Evolutionary conservation across 2,329 filamentous ascomycete species (phyloP), one percentile per base, ranked within the genome.

Genomic region (Basipetospora chlamydospora): DNA sequence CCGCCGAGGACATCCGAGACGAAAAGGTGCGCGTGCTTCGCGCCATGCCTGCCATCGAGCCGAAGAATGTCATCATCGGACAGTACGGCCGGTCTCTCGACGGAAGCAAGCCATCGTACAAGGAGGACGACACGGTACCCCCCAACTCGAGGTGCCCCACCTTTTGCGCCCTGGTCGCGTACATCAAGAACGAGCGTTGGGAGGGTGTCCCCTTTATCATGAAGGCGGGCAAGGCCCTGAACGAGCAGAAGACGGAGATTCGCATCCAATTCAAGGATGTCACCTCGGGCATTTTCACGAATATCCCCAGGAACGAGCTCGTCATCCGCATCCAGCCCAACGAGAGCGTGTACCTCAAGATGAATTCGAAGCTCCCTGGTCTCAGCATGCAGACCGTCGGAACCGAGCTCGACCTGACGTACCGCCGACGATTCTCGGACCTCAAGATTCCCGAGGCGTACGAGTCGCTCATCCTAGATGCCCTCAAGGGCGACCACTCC

Each of bases 151-250:
- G 92, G 50, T 98, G 90, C 72, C 88, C 90, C 20, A 98, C 90
- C 6, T 98, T 98, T 70, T 94, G 87, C 54, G 88, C 90, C 26
- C 77, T 98, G 61, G 88, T 94, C 25, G 87, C 86, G 25, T 94
- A 92, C 65, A 96, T 98, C 64, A 96, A 96, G 75, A 98, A 98
- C 60, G 90, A 98, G 75, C 73, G 90, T 49, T 98, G 90, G 90
- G 92, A 98, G 48, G 92, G 90, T 39, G 90, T 98, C 37, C 90
- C 90, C 35, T 98, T 98, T 69, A 98, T 98, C 61, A 73, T 98
- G 66, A 98, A 98, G 79, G 90, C 90, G 31, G 90, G 90, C 50
- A 98, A 98, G 69, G 87, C 90, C 30, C 69, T 98, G 45, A 98
- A 98, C 60, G 90, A 98, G 72, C 90, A 98, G 60, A 98, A 98